Base-by-base conservation (phyloP, 1,284 basidiomycete genomes). In the Pseudozyma sp. region DNA sequence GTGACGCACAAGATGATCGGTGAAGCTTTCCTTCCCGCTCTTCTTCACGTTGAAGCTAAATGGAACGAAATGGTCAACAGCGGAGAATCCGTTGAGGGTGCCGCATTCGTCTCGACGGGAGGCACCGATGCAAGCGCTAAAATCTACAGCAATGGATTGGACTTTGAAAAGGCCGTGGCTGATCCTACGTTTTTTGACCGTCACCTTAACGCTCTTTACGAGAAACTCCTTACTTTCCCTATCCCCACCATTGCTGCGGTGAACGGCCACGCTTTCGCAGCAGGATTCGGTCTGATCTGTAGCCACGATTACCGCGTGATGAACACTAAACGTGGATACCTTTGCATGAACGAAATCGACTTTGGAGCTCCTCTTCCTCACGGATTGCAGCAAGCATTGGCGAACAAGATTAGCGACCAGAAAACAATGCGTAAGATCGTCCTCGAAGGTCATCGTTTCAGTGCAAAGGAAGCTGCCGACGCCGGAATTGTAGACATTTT, bases 221-320 rank as follows among this genome's bases (percentile, higher is more conserved):
- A 76, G 85, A 87, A 86, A 40, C 72, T 86, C 14, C 72, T 87
- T 52, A 86, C 86, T 7, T 87, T 87, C 78, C 86, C 86, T 8
- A 80, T 88, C 59, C 78, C 87, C 47, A 93, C 91, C 5, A 89
- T 97, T 69, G 93, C 93, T 35, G 93, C 93, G 3, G 90, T 97
- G 80, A 96, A 95, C 82, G 95, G 95, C 0, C 95, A 97, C 82
- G 92, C 91, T 61, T 97, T 94, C 83, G 95, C 95, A 3, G 95
- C 89, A 12, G 95, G 90, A 16, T 91, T 93, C 83, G 90, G 93
- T 79, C 87, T 96, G 21, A 89, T 92, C 1, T 86, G 95, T 54
- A 89, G 89, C 5, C 96, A 94, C 84, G 95, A 97, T 85, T 96
- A 93, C 86, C 90, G 95, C 38, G 88, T 97, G 61, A 95, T 96